A percentile compares a stretch with the other conserved stretches of the same genome.
Conservation (phyloP, 306 rosid species). For the Trifolium fragiferum region DNA sequence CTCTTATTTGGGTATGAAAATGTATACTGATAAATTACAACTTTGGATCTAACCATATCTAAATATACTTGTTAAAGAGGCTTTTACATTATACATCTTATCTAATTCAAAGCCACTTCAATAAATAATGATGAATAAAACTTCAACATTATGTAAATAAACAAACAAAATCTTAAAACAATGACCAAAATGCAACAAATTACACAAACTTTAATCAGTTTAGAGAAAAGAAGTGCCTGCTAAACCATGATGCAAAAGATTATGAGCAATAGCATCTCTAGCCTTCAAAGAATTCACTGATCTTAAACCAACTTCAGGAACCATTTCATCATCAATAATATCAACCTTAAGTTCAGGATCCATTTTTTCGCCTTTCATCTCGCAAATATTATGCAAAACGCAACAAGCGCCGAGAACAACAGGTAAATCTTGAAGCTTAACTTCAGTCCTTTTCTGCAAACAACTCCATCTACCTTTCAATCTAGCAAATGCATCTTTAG, state of each 20-base stretch:
- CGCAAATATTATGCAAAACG: constrained; percentile 92
- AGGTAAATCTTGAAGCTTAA: constrained; percentile 87
- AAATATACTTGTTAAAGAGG: constrained; percentile 49
- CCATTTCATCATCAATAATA: constrained; percentile 77
- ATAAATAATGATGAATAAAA: constrained; percentile 50
- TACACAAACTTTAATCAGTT: constrained; percentile 28
- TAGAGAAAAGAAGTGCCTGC: constrained; percentile 87
- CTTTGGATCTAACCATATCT: constrained; percentile 40
- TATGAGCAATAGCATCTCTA: constrained; percentile 92
- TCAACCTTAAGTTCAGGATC: constrained; percentile 61
- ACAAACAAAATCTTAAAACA: constrained; percentile 39
- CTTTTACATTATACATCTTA: constrained; percentile 45
- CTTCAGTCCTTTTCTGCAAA: constrained; percentile 86
- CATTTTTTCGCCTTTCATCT: constrained; percentile 68
- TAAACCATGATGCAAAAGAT: constrained; percentile 92
- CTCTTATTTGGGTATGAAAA: constrained; percentile 41
- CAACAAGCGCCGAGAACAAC: constrained; percentile 95
- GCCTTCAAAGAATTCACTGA: constrained; percentile 69
- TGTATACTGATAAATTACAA: constrained; percentile 42
- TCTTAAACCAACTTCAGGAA: constrained; percentile 69
- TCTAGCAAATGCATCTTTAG: constrained; percentile 77
- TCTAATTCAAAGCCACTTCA: constrained; percentile 55
- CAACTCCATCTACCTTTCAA: constrained; percentile 93
- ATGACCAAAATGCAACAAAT: constrained; percentile 22
- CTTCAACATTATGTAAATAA: constrained; percentile 38